Base-by-base conservation (phyloP, 139 green algal genomes). In the Chlorella sp. region DNA sequence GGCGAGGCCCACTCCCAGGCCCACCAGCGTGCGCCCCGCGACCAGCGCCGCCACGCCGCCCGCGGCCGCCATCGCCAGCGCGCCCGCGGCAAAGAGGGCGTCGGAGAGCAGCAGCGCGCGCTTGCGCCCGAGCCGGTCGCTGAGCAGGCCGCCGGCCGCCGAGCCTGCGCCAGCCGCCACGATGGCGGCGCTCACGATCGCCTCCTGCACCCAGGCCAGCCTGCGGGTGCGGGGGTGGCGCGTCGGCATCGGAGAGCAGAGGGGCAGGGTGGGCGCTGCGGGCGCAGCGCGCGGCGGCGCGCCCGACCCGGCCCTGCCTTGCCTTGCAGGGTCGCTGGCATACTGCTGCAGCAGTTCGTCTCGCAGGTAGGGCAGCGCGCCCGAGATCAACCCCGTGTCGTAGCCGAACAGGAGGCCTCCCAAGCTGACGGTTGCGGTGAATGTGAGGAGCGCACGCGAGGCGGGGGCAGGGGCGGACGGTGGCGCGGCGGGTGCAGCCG, bases 321-420 rank as follows among this genome's bases (percentile, higher is more conserved):
- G 59, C 71, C 71, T 78, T 41, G 63, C 63, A 6, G 73, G 35
- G 50, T 72, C 36, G 27, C 61, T 46, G 12, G 77, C 74, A 36
- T 81, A 75, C 11, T 58, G 51, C 14, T 45, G 17, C n/a, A 94
- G 82, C 7, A 93, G 36, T 61, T 92, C 88, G 48, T 93, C 88
- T 8, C 82, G 63, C 29, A 95, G 83, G 71, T 92, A 95, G 17
- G 92, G 88, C 66, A 95, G 86, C 19, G 90, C 88, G 14, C 90
- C 90, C 25, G 84, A 85, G 63, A 92, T 90, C 46, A 85, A 58
- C 5, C 77, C 86, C 17, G 82, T 87, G 62, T 88, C 84, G 41
- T 87, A 90, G 12, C 87, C 87, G 40, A 92, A 91, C n/a, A 90
- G 76, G 8, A 91, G 36, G 25, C 85, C 85, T 27, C 85, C 85